Percentiles rank a stretch among this genome's conserved stretches.
phyloP scores from a whole-genome alignment of 2,329 filamentous ascomycete genomes.

The Ophiocordyceps camponoti-leonardi region DNA sequence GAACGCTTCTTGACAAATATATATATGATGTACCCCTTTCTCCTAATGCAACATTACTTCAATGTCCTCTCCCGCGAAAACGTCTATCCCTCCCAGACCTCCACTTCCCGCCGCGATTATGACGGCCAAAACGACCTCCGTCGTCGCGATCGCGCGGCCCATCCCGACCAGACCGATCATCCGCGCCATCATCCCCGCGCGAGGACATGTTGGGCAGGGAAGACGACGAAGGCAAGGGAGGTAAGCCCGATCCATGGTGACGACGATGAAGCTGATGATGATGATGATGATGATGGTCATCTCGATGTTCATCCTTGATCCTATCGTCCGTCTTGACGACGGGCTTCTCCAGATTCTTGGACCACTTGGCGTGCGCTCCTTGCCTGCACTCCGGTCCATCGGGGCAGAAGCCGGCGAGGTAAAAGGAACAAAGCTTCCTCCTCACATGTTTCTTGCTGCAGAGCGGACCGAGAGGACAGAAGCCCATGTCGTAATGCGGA shows the following conservation, averaged over 20 bases:
- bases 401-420: constrained; percentile 88
- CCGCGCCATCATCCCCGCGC: constrained; percentile 18
- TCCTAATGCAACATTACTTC: background rate
- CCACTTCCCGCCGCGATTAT: constrained; percentile 18
- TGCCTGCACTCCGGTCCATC: constrained; percentile 59
- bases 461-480: constrained; percentile 75
- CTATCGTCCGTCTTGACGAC: constrained; percentile 51
- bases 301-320: constrained; percentile 28
- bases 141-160: constrained; percentile 16
- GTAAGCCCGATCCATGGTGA: constrained; percentile 8
- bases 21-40: no score
- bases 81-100: constrained; percentile 16
- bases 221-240: constrained; percentile 1
- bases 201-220: background rate
- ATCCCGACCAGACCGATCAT: constrained; percentile 12
- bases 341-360: constrained; percentile 58
- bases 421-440: constrained; percentile 65
- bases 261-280: background rate
- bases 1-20: no score
- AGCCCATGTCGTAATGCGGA: constrained; percentile 85
- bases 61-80: constrained; percentile 18
- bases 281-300: background rate
- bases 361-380: constrained; percentile 72
- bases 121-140: constrained; percentile 13
- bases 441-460: constrained; percentile 85